Percentiles rank a stretch among this genome's conserved stretches.
Conservation (phyloP, 768 basidiomycete genomes). For the Kwoniella dejecticola region DNA sequence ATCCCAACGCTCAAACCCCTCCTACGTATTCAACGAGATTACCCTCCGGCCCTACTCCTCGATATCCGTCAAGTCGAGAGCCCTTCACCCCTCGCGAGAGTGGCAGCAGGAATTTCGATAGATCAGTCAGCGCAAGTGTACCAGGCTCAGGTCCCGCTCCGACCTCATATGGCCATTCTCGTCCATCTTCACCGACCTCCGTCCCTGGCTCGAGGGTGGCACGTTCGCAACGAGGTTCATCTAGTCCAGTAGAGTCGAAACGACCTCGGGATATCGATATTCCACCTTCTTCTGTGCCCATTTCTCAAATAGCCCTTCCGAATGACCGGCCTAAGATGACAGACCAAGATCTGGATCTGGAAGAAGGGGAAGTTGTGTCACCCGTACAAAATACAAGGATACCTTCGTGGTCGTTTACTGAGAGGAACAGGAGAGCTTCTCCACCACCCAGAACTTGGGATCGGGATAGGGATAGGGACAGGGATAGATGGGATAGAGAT, state of each 20-base stretch:
- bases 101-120: background rate
- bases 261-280: background rate
- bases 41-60: conserved; percentile 1
- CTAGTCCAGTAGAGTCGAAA: conserved; percentile 24
- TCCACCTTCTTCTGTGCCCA: conserved; percentile 6
- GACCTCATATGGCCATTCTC: background rate
- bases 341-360: conserved; percentile 40
- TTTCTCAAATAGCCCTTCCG: conserved; percentile 8
- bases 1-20: conserved; percentile 16
- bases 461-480: conserved; percentile 12
- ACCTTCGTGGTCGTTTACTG: conserved; percentile 18
- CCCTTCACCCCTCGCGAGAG: conserved; percentile 10
- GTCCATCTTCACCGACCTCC: conserved; percentile 9
- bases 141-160: conserved; percentile 11
- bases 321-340: conserved; percentile 3
- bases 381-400: conserved; percentile 19
- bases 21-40: conserved; percentile 13
- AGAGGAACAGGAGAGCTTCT: conserved; percentile 8
- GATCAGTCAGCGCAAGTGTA: conserved; percentile 9
- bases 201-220: conserved; percentile 11
- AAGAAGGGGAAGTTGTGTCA: conserved; percentile 45
- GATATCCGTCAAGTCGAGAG: background rate
- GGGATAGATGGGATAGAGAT: conserved; percentile 23
- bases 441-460: conserved; percentile 11
- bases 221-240: conserved; percentile 31